Conservation (phyloP, 768 basidiomycete species). For the Auricularia sp. region DNA sequence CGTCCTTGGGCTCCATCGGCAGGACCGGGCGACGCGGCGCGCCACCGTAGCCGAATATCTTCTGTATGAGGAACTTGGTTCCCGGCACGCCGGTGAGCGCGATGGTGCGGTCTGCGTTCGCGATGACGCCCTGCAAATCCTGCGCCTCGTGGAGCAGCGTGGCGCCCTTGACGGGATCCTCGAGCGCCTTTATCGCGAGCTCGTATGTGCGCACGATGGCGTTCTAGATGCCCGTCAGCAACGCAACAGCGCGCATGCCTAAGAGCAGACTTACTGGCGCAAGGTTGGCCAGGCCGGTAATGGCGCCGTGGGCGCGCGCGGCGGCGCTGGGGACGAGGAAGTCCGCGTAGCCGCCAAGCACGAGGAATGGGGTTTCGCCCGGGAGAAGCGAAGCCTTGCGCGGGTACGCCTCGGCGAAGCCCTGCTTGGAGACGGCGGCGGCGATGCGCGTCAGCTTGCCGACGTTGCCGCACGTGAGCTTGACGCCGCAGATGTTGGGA, state of each 20-base stretch:
- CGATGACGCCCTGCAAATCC: conserved; percentile 68
- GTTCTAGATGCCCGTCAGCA: conserved; percentile 29
- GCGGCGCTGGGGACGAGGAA: conserved; percentile 66
- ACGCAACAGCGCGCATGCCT: not conserved
- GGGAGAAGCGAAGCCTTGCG: conserved; percentile 37
- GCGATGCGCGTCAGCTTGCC: conserved; percentile 84
- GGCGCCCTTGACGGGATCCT: conserved; percentile 27
- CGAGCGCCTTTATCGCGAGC: conserved; percentile 45
- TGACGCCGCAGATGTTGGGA: conserved; percentile 75
- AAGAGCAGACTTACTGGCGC: conserved; percentile 44
- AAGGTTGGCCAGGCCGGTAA: conserved; percentile 80
- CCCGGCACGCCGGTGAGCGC: conserved; percentile 68
- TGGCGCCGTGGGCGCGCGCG: conserved; percentile 75
- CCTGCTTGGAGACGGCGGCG: conserved; percentile 45
- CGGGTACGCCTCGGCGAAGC: conserved; percentile 50
- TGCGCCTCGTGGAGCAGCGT: conserved; percentile 57
- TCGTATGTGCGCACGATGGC: conserved; percentile 51
- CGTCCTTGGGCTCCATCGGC: conserved; percentile 46
- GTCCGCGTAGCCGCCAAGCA: conserved; percentile 79
- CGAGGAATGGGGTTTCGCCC: conserved; percentile 60
- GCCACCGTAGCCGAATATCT: conserved; percentile 73
- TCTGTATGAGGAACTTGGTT: conserved; percentile 72
- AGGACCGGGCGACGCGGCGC: conserved; percentile 67
- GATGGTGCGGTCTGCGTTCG: conserved; percentile 71
- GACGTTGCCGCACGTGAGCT: conserved; percentile 90